A percentile compares a stretch with the other conserved stretches of the same genome.
Evolutionary conservation across 305 asterid species (phyloP).

Genomic region (Fraxinus velutina): DNA sequence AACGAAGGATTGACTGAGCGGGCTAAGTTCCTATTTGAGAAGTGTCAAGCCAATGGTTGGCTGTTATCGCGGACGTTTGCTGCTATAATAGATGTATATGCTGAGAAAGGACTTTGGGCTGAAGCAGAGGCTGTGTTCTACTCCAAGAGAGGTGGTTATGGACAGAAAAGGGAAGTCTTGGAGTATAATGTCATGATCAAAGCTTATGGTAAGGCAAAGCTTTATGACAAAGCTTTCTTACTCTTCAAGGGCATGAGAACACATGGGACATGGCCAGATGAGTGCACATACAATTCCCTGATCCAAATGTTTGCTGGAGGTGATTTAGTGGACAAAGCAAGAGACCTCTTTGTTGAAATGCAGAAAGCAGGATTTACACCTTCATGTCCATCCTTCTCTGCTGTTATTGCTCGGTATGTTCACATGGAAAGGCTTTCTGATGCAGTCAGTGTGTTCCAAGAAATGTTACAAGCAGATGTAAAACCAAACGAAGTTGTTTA

Average conservation of each 20-base stretch:
- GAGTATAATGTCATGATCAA: constrained; percentile 94
- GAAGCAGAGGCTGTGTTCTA: constrained; percentile 79
- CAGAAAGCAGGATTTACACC: constrained; percentile 59
- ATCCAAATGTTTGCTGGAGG: constrained; percentile 77
- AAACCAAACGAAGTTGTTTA: constrained; percentile 76
- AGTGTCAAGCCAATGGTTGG: constrained; percentile 34
- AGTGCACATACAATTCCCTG: constrained; percentile 78
- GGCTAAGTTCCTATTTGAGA: constrained; percentile 51
- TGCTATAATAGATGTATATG: constrained; percentile 83
- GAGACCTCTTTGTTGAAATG: constrained; percentile 67
- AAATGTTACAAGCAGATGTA: constrained; percentile 57
- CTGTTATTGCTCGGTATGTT: constrained; percentile 57
- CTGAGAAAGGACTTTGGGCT: constrained; percentile 73
- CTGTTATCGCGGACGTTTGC: constrained; percentile 64
- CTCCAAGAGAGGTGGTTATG: constrained; percentile 37
- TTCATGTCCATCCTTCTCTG: constrained; percentile 65
- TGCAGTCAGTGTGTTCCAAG: constrained; percentile 58
- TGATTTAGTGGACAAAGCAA: constrained; percentile 63
- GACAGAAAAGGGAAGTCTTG: constrained; percentile 50
- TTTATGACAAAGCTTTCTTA: constrained; percentile 60
- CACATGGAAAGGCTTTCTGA: constrained; percentile 51
- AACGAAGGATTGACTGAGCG: constrained; percentile 50
- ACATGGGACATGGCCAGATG: constrained; percentile 93
- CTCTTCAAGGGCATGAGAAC: constrained; percentile 82
- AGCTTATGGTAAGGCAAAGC: constrained; percentile 78